Percentiles rank a stretch among this genome's conserved stretches.
phyloP scores from a whole-genome alignment of 805 yeast species.

The Sugiyamaella boreocaroliniensis region DNA sequence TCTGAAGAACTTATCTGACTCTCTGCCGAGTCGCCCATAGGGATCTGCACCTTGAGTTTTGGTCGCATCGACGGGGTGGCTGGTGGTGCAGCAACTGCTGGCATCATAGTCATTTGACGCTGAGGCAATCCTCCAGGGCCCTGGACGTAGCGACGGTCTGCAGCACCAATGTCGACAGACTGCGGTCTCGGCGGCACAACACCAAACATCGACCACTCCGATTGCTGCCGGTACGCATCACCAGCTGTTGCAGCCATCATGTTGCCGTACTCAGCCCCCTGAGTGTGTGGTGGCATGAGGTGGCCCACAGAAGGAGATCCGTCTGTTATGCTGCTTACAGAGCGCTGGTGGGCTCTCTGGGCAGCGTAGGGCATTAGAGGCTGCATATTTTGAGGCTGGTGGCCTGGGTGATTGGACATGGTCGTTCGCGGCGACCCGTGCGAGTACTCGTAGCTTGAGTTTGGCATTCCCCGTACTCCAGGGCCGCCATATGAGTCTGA shows the following conservation, averaged over 20 bases:
- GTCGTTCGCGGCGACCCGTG: not conserved
- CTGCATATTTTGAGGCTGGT: not conserved
- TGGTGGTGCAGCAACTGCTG: not conserved
- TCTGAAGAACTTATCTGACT: constrained; percentile 15
- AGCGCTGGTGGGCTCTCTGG: not conserved
- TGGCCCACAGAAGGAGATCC: not conserved
- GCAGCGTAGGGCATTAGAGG: not conserved
- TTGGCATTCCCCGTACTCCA: not conserved
- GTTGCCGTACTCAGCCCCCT: constrained; percentile 1
- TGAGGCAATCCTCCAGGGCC: not conserved
- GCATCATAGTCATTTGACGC: not conserved
- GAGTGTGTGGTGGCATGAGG: not conserved
- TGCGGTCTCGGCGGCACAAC: constrained; percentile 10
- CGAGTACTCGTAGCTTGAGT: not conserved
- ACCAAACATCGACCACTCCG: constrained; percentile 8
- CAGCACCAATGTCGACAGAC: constrained; percentile 8
- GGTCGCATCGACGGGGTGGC: constrained; percentile 24
- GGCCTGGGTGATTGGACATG: not conserved
- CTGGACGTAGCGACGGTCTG: not conserved
- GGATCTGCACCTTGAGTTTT: constrained; percentile 34
- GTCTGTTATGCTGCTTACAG: constrained; percentile 1
- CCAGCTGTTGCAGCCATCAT: not conserved
- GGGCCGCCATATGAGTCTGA: not conserved
- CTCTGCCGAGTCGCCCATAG: constrained; percentile 23
- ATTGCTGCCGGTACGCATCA: not conserved